Evolutionary conservation across 2,329 filamentous ascomycete species (phyloP).

Genomic region (Trichophyton schoenleinii): DNA sequence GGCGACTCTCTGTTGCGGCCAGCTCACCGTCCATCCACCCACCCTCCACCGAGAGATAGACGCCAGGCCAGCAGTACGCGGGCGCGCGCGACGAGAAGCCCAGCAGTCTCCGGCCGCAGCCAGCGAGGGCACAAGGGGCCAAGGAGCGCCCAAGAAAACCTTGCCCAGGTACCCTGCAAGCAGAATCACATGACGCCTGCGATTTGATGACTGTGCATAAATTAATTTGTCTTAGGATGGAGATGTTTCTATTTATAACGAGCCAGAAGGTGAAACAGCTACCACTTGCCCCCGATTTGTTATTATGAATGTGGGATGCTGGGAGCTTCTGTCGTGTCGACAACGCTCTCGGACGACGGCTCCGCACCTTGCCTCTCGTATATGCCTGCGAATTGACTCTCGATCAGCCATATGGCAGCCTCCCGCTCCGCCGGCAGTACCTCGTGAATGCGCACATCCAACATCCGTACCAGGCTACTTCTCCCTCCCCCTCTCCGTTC

Average conservation of each 20-base stretch:
- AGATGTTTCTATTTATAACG: constrained; percentile 1
- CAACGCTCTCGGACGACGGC: neutral
- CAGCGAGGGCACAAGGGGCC: neutral
- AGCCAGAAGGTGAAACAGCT: constrained; percentile 1
- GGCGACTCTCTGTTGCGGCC: too few species aligned
- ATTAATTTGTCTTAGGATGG: neutral
- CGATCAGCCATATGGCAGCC: neutral
- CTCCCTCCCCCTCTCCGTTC: neutral
- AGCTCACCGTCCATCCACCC: neutral
- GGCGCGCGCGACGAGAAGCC: too few species aligned
- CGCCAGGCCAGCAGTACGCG: neutral
- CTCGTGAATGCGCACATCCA: neutral
- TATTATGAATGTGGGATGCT: neutral
- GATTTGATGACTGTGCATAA: neutral
- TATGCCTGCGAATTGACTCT: neutral
- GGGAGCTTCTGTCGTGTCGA: neutral
- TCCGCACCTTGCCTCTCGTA: neutral
- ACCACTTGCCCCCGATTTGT: neutral
- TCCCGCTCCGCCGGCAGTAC: neutral
- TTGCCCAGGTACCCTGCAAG: neutral
- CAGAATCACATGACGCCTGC: neutral
- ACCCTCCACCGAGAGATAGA: neutral
- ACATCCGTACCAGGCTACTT: neutral
- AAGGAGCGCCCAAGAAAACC: neutral
- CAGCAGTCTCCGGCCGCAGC: too few species aligned